A percentile compares a stretch with the other conserved stretches of the same genome.
phyloP scores from a whole-genome alignment of 352 stramenopile species.

The Phytophthora citricola region DNA sequence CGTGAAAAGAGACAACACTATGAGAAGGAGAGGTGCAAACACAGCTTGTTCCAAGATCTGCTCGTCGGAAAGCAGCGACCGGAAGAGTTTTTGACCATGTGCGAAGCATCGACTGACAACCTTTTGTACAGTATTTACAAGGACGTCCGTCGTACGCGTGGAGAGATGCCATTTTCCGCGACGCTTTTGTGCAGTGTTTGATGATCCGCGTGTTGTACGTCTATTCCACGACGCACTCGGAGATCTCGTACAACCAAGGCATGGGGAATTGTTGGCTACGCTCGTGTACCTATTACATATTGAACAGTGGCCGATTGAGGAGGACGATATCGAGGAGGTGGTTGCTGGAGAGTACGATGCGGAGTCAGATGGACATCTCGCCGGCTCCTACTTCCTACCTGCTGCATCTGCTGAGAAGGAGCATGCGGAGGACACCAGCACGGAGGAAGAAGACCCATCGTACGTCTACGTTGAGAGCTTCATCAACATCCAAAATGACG shows the following conservation, averaged over 20 bases:
- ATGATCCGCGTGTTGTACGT: slow-evolving; percentile 76
- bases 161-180: slow-evolving; percentile 69
- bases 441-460: slow-evolving; percentile 60
- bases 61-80: slow-evolving; percentile 37
- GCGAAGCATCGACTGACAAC: slow-evolving; percentile 57
- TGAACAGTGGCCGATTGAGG: slow-evolving; percentile 59
- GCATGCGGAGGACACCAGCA: slow-evolving; percentile 16
- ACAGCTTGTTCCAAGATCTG: slow-evolving; percentile 45
- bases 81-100: slow-evolving; percentile 55
- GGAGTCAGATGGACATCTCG: slow-evolving; percentile 11
- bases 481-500: slow-evolving; percentile 56
- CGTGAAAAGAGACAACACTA: slow-evolving; percentile 57
- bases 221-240: slow-evolving; percentile 67
- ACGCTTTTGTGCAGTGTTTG: slow-evolving; percentile 52
- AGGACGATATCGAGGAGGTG: slow-evolving; percentile 27
- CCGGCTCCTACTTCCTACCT: slow-evolving; percentile 27
- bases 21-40: slow-evolving; percentile 33
- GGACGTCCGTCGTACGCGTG: slow-evolving; percentile 69
- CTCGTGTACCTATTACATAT: slow-evolving; percentile 76
- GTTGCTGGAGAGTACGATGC: slow-evolving; percentile 19
- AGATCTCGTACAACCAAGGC: slow-evolving; percentile 83
- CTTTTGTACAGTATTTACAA: slow-evolving; percentile 78
- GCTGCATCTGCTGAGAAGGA: slow-evolving; percentile 25
- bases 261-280: slow-evolving; percentile 81
- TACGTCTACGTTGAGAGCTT: slow-evolving; percentile 83